Base-by-base conservation (phyloP, 148 eudicot genomes). In the Talinum fruticosum region DNA sequence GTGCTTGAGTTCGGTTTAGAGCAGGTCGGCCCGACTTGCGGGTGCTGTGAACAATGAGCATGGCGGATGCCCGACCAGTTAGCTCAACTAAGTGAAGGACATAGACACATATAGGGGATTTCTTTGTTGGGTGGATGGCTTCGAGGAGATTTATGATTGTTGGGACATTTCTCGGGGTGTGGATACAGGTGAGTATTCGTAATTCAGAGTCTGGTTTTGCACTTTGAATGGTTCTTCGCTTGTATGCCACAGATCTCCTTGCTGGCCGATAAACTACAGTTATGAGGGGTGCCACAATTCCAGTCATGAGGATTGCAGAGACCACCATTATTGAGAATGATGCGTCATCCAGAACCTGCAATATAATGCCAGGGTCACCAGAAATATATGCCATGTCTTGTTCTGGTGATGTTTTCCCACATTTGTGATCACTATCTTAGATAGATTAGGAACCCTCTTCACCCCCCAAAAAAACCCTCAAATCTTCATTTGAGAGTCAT, bases 11-110 rank as follows among this genome's bases (percentile, higher is more conserved):
- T 23, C 89, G 79, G 81, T 90, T 93, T 21, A 87, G 77, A 3
- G 89, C 90, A 0, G 93, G 88, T 1, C 84, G 72, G 8, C 94
- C 96, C 0, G 90, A 85, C 74, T 86, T 86, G 0, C 89, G 71
- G 5, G 89, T 88, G 82, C 76, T 87, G 85, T 91, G 99, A 79
- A 90, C 94, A 4, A 93, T 90, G 30, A 91, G 92, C 97, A 93
- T 90, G 79, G 99, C 94, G 0, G 97, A 87, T 23, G 92, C 90
- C 24, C 94, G 90, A 2, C 89, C 91, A 0, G 94, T 85, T 37
- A 85, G 75, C 29, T 87, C 90, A 2, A 84, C 84, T 1, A 91
- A 82, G 80, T 92, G 97, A 62, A 92, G 86, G 23, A 84, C 90
- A 41, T 84, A 89, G 15, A 87, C 78, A 38, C 84, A 75, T 14